These are phyloP conservation scores for Candida sanyaensis DNA, from an alignment of 1,139 yeast species.

Conservation along the genomic window DNA sequence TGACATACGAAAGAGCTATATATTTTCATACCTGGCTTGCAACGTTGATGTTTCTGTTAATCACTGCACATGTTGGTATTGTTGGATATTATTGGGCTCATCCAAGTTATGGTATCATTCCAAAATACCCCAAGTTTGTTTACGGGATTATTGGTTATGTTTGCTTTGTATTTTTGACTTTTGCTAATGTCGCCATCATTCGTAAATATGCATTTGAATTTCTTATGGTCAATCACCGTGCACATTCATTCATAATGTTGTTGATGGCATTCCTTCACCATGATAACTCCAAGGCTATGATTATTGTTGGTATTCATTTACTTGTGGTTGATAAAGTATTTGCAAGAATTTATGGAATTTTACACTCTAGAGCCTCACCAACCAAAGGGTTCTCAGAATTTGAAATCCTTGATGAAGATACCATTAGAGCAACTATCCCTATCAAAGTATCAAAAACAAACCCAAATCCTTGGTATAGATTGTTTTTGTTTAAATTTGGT, in stretches of 20 bases:
- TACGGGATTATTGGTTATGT: slow-evolving; percentile 52
- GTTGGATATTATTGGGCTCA: slow-evolving; percentile 40
- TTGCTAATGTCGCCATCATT: slow-evolving; percentile 38
- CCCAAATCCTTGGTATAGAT: slow-evolving; percentile 29
- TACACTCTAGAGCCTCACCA: slow-evolving; percentile 39
- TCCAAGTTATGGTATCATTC: slow-evolving; percentile 34
- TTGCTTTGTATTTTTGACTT: slow-evolving; percentile 35
- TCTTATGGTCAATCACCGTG: slow-evolving; percentile 46
- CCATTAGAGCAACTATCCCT: slow-evolving; percentile 41
- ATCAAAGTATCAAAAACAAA: slow-evolving; percentile 22
- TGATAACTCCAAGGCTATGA: slow-evolving; percentile 32
- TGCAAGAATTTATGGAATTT: slow-evolving; percentile 27
- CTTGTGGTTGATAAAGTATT: slow-evolving; percentile 47
- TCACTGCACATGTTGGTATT: slow-evolving; percentile 36
- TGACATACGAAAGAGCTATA: slow-evolving; percentile 40
- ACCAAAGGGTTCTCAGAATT: slow-evolving; percentile 41
- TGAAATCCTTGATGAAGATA: slow-evolving; percentile 43
- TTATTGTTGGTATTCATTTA: slow-evolving; percentile 45
- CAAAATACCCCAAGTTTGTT: slow-evolving; percentile 43
- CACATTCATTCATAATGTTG: slow-evolving; percentile 45
- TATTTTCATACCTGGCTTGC: slow-evolving; percentile 50
- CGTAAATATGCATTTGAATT: slow-evolving; percentile 45
- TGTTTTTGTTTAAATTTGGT: slow-evolving; percentile 37
- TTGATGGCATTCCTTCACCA: slow-evolving; percentile 47
- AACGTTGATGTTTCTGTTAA: slow-evolving; percentile 37